Conservation (phyloP, 768 basidiomycete species). For the Amanita pallidorosea region DNA sequence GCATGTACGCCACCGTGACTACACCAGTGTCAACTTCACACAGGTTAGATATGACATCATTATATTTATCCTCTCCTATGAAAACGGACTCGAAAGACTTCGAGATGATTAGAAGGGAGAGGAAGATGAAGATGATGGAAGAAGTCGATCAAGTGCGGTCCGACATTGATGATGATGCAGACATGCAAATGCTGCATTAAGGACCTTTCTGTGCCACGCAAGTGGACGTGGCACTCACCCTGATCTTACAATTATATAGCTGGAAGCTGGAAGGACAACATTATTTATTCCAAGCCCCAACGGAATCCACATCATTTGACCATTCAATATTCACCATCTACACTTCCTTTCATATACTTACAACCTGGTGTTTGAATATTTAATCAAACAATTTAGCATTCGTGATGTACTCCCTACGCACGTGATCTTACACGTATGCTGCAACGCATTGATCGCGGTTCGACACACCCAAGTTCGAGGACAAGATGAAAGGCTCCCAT, state of each 20-base stretch:
- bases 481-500: slow-evolving; percentile 2
- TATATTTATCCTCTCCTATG: slow-evolving; percentile 3
- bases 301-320: neutral
- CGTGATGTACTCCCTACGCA: neutral
- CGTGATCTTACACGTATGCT: slow-evolving; percentile 5
- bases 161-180: slow-evolving; percentile 1
- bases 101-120: neutral
- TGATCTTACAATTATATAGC: slow-evolving; percentile 3
- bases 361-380: neutral
- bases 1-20: slow-evolving; percentile 4
- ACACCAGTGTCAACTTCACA: slow-evolving; percentile 17
- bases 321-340: neutral
- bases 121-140: slow-evolving; percentile 6
- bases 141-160: slow-evolving; percentile 1
- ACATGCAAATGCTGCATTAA: neutral
- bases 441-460: no score
- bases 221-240: neutral
- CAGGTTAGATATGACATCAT: slow-evolving; percentile 11
- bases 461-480: no score
- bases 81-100: neutral
- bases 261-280: neutral
- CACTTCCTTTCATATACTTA: neutral
- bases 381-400: neutral
- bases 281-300: slow-evolving; percentile 6
- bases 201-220: neutral